Evolutionary conservation across 495 filamentous ascomycete species (phyloP).

Genomic region (Aspergillus conjunctus): DNA sequence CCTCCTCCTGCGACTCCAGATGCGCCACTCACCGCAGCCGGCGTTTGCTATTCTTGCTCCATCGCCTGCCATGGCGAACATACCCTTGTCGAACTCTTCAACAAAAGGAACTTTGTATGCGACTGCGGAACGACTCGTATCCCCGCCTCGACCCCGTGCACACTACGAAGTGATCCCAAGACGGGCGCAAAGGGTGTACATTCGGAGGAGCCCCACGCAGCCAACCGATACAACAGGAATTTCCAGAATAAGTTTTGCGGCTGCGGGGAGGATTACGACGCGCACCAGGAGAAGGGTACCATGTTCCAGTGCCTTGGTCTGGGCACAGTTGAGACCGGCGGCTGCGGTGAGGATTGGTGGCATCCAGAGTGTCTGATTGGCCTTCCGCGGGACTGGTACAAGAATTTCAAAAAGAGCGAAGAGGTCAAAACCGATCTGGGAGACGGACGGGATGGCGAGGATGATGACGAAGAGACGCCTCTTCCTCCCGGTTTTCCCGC

Average conservation of each 20-base stretch:
- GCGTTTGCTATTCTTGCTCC: conserved; percentile 93
- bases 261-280: conserved; percentile 82
- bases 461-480: conserved; percentile 57
- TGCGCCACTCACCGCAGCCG: conserved; percentile 72
- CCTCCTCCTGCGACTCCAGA: conserved; percentile 65
- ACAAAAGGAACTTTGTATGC: conserved; percentile 91
- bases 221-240: conserved; percentile 93
- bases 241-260: conserved; percentile 92
- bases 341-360: conserved; percentile 99
- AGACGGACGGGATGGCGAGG: conserved; percentile 7
- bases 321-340: conserved; percentile 74
- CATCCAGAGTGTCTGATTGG: conserved; percentile 94
- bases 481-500: conserved; percentile 82
- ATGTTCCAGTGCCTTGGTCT: conserved; percentile 98
- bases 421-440: conserved; percentile 32
- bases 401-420: conserved; percentile 35
- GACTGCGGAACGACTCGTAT: conserved; percentile 92
- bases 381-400: conserved; percentile 57
- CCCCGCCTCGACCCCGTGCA: conserved; percentile 68
- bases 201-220: conserved; percentile 67
- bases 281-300: conserved; percentile 86
- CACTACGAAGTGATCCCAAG: conserved; percentile 69
- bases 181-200: conserved; percentile 78
- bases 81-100: conserved; percentile 92
- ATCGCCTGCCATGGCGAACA: conserved; percentile 97